Evolutionary conservation across 2,329 filamentous ascomycete genomes (phyloP), one percentile per base, ranked within the genome.

Genomic region (Alternaria sp.): DNA sequence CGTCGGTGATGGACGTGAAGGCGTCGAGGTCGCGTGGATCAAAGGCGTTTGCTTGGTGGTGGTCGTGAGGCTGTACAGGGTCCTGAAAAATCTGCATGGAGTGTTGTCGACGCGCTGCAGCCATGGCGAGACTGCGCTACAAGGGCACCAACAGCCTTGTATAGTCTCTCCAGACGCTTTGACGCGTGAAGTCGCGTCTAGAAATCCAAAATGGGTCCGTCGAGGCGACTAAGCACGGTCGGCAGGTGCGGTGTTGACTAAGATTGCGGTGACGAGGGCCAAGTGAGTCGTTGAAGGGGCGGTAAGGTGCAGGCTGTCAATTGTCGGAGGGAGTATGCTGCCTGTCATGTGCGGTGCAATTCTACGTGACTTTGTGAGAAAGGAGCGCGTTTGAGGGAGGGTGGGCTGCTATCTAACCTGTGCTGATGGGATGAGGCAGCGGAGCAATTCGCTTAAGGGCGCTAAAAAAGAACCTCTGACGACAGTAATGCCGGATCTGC

Each of bases 81-180:
- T 89, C 87, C 76, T 89, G 84, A 76, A 86, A 88, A 77, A 88
- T 86, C 73, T 88, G 84, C 79, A 89, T 79, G 71, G 83, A 80
- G 68, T 80, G 78, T 74, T 83, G 83, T 72, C 83, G 84, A 84
- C 85, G 86, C 85, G 86, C 86, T 79, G 85, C 82, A 78, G 84
- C 81, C 84, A 86, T 86, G 67, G 74, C 74, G 69, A 70, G 69
- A 68, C 70, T 62, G 61, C 67, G 68, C 66, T 65, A 57, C 65
- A 66, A 69, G 71, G 76, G 62, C 68, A 61, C 56, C 54, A 61
- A 71, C 62, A 72, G 69, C 61, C 71, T 74, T 70, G 71, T 74
- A 75, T 74, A 72, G 69, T 67, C 63, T 71, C 61, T 64, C 61
- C 61, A 61, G 64, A 67, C 70, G 73, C 73, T 75, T 75, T 80